These are phyloP conservation scores for Macrolepiota albuminosa DNA, from an alignment of 768 basidiomycete genomes.

Conservation along the genomic window DNA sequence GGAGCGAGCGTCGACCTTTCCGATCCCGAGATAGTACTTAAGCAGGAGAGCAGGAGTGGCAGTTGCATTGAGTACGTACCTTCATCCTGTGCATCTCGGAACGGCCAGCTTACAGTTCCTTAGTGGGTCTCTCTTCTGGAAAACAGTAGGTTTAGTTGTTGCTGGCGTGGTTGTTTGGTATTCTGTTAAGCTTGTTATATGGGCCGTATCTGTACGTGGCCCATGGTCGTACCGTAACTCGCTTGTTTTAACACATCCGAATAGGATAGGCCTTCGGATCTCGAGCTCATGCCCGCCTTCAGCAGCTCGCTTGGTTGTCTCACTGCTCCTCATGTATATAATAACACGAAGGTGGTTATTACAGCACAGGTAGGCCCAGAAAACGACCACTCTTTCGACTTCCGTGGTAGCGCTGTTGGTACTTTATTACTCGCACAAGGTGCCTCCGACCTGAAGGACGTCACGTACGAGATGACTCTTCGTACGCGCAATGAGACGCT, in stretches of 20 bases:
- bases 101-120: background rate
- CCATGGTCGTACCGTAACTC: background rate
- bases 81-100: background rate
- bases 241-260: background rate
- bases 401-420: conserved; percentile 44
- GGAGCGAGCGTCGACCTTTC: conserved; percentile 28
- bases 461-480: conserved; percentile 47
- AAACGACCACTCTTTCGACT: conserved; percentile 41
- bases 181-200: conserved; percentile 37
- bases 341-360: conserved; percentile 31
- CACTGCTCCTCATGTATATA: conserved; percentile 40
- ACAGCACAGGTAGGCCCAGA: conserved; percentile 28
- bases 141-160: conserved; percentile 47
- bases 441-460: conserved; percentile 30
- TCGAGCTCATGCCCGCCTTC: conserved; percentile 54
- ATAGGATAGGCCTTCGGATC: conserved; percentile 44
- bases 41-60: conserved; percentile 27
- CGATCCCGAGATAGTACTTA: conserved; percentile 24
- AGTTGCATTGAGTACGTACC: conserved; percentile 32
- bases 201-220: conserved; percentile 41
- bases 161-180: conserved; percentile 36
- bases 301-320: conserved; percentile 48
- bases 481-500: conserved; percentile 36
- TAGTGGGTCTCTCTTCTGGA: conserved; percentile 52
- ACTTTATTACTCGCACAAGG: conserved; percentile 46